phyloP scores from a whole-genome alignment of 345 rosid genomes.

The Euclidium syriacum region DNA sequence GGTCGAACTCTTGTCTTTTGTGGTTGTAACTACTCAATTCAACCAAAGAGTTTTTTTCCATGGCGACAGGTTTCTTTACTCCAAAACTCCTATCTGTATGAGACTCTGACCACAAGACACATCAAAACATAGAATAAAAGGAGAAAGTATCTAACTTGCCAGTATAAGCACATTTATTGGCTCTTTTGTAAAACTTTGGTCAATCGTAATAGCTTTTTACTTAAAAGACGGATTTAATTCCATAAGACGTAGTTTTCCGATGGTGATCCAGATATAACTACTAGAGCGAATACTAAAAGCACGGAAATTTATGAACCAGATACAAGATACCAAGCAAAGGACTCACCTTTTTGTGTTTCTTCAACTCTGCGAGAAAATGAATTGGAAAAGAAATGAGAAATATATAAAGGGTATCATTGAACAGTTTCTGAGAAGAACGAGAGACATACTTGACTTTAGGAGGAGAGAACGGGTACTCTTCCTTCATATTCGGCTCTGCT shows the following conservation, averaged over 20 bases:
- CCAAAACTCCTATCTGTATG: constrained; percentile 52
- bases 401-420: not conserved
- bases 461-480: constrained; percentile 79
- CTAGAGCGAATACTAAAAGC: not conserved
- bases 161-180: constrained; percentile 10
- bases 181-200: not conserved
- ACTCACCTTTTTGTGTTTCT: constrained; percentile 61
- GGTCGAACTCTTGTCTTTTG: constrained; percentile 84
- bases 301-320: constrained; percentile 43
- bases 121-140: constrained; percentile 9
- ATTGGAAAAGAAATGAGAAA: constrained; percentile 27
- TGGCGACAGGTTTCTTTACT: constrained; percentile 60
- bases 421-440: constrained; percentile 16
- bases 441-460: constrained; percentile 79
- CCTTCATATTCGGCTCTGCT: constrained; percentile 68
- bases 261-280: not conserved
- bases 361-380: constrained; percentile 62
- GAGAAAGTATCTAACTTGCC: not conserved
- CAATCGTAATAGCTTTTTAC: not conserved
- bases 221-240: not conserved
- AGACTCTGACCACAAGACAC: constrained; percentile 50
- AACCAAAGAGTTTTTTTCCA: constrained; percentile 59
- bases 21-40: constrained; percentile 75
- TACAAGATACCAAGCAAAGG: constrained; percentile 38
- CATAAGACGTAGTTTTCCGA: not conserved